Base-by-base conservation (phyloP, 306 rosid species). In the Albizia julibrissin region DNA sequence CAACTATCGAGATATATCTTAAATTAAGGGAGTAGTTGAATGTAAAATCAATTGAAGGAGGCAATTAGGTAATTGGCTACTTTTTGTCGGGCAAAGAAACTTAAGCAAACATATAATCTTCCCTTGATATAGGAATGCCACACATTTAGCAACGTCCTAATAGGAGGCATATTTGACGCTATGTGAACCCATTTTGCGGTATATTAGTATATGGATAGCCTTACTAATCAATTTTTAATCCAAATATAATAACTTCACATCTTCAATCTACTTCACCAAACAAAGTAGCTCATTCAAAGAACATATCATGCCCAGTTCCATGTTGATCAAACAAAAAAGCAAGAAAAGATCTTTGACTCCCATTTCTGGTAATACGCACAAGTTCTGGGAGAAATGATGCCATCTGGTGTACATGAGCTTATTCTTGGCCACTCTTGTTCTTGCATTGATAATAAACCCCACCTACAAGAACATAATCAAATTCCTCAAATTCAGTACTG, bases 401-500 rank as follows among this genome's bases (percentile, higher is more conserved):
- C 96, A 75, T 90, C 88, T 2, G 93, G 86, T 11, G 97, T 78
- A 66, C 98, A 91, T 3, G 46, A 29, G 81, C 70, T 90, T 26
- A 88, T 86, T 62, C 92, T 72, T 21, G 5, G 56, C 56, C 56
- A 50, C 85, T 88, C 78, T 87, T 92, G 77, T 82, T 86, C 66
- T 73, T 80, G 89, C 91, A 76, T 83, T 58, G 88, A 62, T 91
- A 92, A 86, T 94, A 91, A 82, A 89, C 72, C 78, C 82, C 86
- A 22, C 92, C 97, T 24, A 78, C 75, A 33, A 88, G 89, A 76
- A 92, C 75, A 22, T 75, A 49, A 79, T 84, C 82, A 84, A 88
- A 94, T 29, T 92, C 95, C 27, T 80, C 92, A 71, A 34, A 49
- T 65, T 97, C 97, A 54, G 83, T 89, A 85, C 97, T 92, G 80